Base-by-base conservation (phyloP, 208 protist genomes). In the Crithidia brevicula region DNA sequence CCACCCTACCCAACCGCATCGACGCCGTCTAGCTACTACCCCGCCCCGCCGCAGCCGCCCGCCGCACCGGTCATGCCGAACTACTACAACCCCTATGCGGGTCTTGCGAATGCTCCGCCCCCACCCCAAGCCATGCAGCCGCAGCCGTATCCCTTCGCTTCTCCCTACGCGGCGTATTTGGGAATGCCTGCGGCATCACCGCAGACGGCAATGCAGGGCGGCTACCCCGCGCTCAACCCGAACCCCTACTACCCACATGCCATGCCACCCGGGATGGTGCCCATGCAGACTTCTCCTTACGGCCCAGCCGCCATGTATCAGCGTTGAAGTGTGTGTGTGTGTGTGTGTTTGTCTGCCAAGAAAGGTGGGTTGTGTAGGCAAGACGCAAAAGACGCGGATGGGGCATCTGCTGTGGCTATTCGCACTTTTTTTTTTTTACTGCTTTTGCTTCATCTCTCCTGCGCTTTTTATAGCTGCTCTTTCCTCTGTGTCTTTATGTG, bases 291-390 rank as follows among this genome's bases (percentile, higher is more conserved):
- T 4, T 65, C 72, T 6, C 72, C 63, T 8, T 67, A 59, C 43
- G 51, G 50, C 0, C 58, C 63, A 7, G 33, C 65, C 0, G 65
- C 45, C 7, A 62, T 60, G 57, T 60, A 77, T 38, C 59, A 58
- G n/a, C 56, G 25, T 16, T 67, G 40, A 36, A 6, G 9, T 3
- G 16, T 25, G 31, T 47, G 1, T 9, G 0, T 42, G 5, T 45
- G n/a, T 28, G 40, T 47, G 28, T 28, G 28, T 60, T 28, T 60
- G 4, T 47, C 22, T 22, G 42, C 13, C 16, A 9, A 18, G 6
- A n/a, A 47, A 47, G 42, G 18, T 22, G 42, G 18, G 20, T 22
- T 47, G 42, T 1, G 6, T 18, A 15, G 42, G 33, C 20, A 45
- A 30, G 27, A 67, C 6, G 15, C 18, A 56, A 8, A n/a, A n/a